These are phyloP conservation scores for Phellinidium pouzarii DNA, from an alignment of 1,284 basidiomycete genomes.

Conservation along the genomic window DNA sequence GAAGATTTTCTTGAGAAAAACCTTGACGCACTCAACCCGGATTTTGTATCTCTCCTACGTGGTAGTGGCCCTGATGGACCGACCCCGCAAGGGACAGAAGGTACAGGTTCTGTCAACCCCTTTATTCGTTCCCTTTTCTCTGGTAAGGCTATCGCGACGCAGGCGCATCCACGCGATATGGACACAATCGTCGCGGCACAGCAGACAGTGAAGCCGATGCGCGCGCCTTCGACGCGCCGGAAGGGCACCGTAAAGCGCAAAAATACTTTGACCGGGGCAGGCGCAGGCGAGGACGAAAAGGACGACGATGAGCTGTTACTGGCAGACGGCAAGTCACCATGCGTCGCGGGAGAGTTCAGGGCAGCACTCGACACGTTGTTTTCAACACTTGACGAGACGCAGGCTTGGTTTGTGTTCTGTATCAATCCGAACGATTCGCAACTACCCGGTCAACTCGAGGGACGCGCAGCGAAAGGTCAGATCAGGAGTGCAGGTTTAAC, in stretches of 20 bases:
- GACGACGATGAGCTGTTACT: slow-evolving; percentile 40
- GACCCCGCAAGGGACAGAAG: slow-evolving; percentile 44
- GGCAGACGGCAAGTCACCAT: slow-evolving; percentile 42
- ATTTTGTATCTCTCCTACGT: slow-evolving; percentile 86
- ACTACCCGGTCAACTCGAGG: slow-evolving; percentile 90
- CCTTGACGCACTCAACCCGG: slow-evolving; percentile 83
- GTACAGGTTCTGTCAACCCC: slow-evolving; percentile 75
- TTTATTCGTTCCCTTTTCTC: slow-evolving; percentile 91
- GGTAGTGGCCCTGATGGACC: slow-evolving; percentile 40
- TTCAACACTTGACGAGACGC: slow-evolving; percentile 84
- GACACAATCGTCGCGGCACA: slow-evolving; percentile 93
- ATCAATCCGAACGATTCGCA: slow-evolving; percentile 94
- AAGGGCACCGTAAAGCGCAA: slow-evolving; percentile 66
- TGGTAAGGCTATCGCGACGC: slow-evolving; percentile 81
- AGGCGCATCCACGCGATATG: slow-evolving; percentile 86
- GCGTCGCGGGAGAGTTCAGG: slow-evolving; percentile 85
- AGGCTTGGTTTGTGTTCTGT: slow-evolving; percentile 90
- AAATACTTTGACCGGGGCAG: slow-evolving; percentile 51
- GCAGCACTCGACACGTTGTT: slow-evolving; percentile 80
- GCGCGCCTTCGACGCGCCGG: slow-evolving; percentile 81
- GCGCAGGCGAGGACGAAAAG: slow-evolving; percentile 44
- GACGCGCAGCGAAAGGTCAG: slow-evolving; percentile 87
- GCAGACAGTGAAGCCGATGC: slow-evolving; percentile 89
- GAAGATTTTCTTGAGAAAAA: slow-evolving; percentile 89
- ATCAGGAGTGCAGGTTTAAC: slow-evolving; percentile 77